Evolutionary conservation across 192 early-diverging fungal species (phyloP).

Genomic region (Diversispora eburnea): DNA sequence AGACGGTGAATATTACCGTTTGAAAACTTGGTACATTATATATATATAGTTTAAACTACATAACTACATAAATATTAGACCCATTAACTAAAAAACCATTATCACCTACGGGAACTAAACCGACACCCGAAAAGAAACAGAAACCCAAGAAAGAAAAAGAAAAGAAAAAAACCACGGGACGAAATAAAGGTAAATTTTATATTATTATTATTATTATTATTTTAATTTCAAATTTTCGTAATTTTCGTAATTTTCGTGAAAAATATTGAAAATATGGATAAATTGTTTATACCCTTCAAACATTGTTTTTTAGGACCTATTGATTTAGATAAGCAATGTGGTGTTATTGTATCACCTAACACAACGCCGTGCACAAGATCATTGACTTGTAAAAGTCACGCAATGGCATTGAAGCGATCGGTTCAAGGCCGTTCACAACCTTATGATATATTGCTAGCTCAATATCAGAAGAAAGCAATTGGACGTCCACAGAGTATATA

Average conservation of each 20-base stretch:
- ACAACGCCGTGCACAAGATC: conserved; percentile 74
- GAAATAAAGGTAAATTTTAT: conserved; percentile 47
- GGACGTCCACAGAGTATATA: conserved; percentile 57
- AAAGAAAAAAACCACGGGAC: conserved; percentile 49
- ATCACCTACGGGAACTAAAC: conserved; percentile 17
- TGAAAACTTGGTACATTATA: neutral
- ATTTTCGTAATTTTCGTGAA: neutral
- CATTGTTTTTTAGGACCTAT: conserved; percentile 51
- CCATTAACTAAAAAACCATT: neutral
- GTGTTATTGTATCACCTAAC: conserved; percentile 61
- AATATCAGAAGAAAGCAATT: conserved; percentile 72
- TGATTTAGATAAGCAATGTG: conserved; percentile 91
- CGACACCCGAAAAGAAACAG: conserved; percentile 45
- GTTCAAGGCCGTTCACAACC: conserved; percentile 80
- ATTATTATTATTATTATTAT: neutral
- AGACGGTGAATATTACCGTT: neutral
- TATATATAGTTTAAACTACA: neutral
- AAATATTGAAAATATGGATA: neutral
- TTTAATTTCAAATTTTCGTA: neutral
- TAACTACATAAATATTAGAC: too few species aligned
- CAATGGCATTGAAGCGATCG: conserved; percentile 79
- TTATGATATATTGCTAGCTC: conserved; percentile 75
- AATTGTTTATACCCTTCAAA: too few species aligned
- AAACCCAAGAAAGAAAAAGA: conserved; percentile 56
- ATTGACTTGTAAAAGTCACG: conserved; percentile 94